phyloP scores from a whole-genome alignment of 2,329 filamentous ascomycete genomes.

The Aspergillus ruber region DNA sequence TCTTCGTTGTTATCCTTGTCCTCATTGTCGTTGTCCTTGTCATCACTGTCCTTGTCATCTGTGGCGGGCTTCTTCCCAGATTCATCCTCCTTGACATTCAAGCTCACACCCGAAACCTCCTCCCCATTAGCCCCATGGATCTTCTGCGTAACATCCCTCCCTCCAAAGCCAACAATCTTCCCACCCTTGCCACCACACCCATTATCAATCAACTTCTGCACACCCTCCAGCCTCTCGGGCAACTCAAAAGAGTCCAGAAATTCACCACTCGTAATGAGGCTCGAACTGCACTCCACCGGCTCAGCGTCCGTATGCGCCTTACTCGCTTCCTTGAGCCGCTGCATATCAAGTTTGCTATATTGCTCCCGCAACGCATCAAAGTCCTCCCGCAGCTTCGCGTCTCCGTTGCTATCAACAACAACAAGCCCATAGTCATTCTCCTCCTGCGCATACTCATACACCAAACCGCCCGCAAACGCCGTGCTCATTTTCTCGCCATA shows the following conservation, averaged over 20 bases:
- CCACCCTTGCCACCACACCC: slow-evolving; percentile 63
- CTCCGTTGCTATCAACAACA: slow-evolving; percentile 52
- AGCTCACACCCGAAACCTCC: slow-evolving; percentile 57
- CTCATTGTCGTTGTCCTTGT: not conserved
- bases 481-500: slow-evolving; percentile 55
- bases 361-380: slow-evolving; percentile 69
- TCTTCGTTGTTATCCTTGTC: not conserved
- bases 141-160: slow-evolving; percentile 50
- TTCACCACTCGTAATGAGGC: slow-evolving; percentile 58
- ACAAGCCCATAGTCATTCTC: slow-evolving; percentile 52
- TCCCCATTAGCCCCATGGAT: slow-evolving; percentile 53
- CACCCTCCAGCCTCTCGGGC: slow-evolving; percentile 61
- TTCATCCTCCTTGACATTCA: slow-evolving; percentile 48
- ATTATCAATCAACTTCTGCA: slow-evolving; percentile 65
- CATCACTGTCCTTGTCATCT: slow-evolving; percentile 11
- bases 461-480: slow-evolving; percentile 52
- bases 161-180: slow-evolving; percentile 56
- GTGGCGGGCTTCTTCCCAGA: slow-evolving; percentile 52
- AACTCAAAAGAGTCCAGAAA: slow-evolving; percentile 78
- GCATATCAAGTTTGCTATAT: slow-evolving; percentile 68
- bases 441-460: slow-evolving; percentile 47
- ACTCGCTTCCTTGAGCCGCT: slow-evolving; percentile 58
- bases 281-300: slow-evolving; percentile 58
- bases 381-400: slow-evolving; percentile 55
- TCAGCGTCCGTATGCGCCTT: slow-evolving; percentile 48